Base-by-base conservation (phyloP, 2,329 filamentous ascomycete species). In the Lasiodiplodia sp. region DNA sequence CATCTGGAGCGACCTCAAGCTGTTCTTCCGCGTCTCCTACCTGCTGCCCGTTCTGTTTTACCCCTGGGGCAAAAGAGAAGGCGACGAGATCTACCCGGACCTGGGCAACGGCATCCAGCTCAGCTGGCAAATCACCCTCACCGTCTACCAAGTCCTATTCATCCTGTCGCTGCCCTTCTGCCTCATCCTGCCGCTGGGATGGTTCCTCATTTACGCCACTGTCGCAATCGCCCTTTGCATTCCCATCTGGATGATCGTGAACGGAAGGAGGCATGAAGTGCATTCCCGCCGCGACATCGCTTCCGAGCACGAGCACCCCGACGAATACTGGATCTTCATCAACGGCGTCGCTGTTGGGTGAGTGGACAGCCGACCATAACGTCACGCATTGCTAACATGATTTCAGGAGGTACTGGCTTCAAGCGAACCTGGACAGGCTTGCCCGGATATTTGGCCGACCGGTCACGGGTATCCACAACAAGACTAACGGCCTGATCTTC, bases 271-370 rank as follows among this genome's bases (percentile, higher is more conserved):
- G 53, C 68, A 72, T 56, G 64, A 72, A 44, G 64, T 89, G 85
- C 84, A 76, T 81, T 88, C 86, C 72, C 77, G 79, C 21, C 88
- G 88, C 66, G 88, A 86, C 70, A 83, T 88, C 1, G 77, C 82
- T 25, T 55, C 53, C 10, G 69, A 72, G 44, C 23, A 18, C 7
- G 56, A 67, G n/a, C 78, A 82, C 75, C 81, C 82, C 12, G 83
- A 88, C 65, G 92, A 94, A 79, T 86, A 89, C 73, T 95, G 92
- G 92, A 84, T 94, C n/a, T 94, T 92, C 75, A 78, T 94, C 64
- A 94, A 94, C 74, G 92, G 92, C 0, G 88, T 94, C 34, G 87
- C 86, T 11, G 85, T 85, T 40, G 86, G 86, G 87, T 89, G 79
- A 69, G 85, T 67, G 23, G 25, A 44, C 23, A 56, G 6, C 55